Conservation (phyloP, 1,284 basidiomycete species). For the Athelia psychrophila region DNA sequence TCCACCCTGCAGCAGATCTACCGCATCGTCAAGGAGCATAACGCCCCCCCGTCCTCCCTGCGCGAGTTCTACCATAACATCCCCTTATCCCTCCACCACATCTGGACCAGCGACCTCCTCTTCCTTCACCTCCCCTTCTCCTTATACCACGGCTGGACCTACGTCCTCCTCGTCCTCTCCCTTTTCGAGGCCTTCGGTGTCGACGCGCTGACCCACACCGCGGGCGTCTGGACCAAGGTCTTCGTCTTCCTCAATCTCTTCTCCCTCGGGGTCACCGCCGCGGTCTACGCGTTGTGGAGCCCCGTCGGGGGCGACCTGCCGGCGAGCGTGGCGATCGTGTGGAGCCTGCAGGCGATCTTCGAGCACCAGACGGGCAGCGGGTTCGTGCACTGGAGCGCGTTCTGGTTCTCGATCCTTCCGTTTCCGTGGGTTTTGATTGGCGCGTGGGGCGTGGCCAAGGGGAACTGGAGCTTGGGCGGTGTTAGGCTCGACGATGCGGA, state of each 20-base stretch:
- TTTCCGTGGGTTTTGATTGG: constrained; percentile 84
- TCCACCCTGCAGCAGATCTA: constrained; percentile 70
- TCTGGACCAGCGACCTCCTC: too few species aligned
- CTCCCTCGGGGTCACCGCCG: constrained; percentile 92
- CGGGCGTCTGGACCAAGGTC: too few species aligned
- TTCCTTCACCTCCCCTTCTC: constrained; percentile 88
- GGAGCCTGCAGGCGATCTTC: constrained; percentile 84
- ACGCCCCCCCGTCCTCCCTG: constrained; percentile 57
- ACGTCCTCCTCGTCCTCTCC: constrained; percentile 85
- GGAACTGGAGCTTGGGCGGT: too few species aligned
- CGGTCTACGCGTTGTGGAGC: constrained; percentile 89
- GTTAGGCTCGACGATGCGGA: too few species aligned
- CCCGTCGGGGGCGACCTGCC: constrained; percentile 89
- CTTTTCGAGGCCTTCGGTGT: constrained; percentile 91
- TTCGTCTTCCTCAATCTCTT: constrained; percentile 88
- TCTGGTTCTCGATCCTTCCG: constrained; percentile 85
- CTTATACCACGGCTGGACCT: constrained; percentile 94
- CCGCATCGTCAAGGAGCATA: constrained; percentile 86
- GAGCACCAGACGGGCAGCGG: constrained; percentile 64
- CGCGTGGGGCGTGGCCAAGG: constrained; percentile 45
- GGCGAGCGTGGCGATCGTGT: constrained; percentile 81
- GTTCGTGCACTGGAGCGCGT: constrained; percentile 85
- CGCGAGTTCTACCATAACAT: too few species aligned
- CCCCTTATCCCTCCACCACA: too few species aligned
- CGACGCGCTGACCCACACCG: constrained; percentile 58